phyloP scores from a whole-genome alignment of 2,329 filamentous ascomycete genomes.

The Fusarium sp. region DNA sequence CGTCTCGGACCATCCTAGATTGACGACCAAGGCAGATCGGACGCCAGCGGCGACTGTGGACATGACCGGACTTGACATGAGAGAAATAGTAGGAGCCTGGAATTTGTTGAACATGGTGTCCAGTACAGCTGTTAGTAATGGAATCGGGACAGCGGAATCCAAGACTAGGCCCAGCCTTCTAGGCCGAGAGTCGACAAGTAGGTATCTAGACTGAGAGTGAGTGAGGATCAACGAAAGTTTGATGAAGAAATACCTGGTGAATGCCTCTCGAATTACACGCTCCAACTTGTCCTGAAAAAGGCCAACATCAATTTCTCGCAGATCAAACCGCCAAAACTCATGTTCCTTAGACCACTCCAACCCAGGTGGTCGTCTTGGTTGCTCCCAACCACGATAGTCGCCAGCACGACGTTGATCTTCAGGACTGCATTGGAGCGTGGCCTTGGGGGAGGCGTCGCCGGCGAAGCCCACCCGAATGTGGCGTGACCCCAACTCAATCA shows the following conservation, averaged over 20 bases:
- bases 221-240: not conserved
- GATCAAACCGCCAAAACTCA: conserved; percentile 84
- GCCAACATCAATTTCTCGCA: conserved; percentile 79
- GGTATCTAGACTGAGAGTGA: conserved; percentile 57
- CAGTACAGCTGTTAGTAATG: conserved; percentile 79
- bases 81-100: conserved; percentile 81
- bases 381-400: conserved; percentile 81
- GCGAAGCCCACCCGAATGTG: conserved; percentile 87
- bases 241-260: conserved; percentile 72
- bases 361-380: conserved; percentile 59
- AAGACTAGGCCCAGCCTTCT: conserved; percentile 80
- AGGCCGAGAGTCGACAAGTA: conserved; percentile 80
- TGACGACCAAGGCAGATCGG: conserved; percentile 86
- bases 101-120: conserved; percentile 85
- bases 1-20: conserved; percentile 94
- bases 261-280: conserved; percentile 81
- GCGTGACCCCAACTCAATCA: conserved; percentile 86
- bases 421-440: conserved; percentile 76
- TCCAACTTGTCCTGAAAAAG: conserved; percentile 90
- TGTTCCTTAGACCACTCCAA: conserved; percentile 71
- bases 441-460: conserved; percentile 83
- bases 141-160: conserved; percentile 81
- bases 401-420: conserved; percentile 82
- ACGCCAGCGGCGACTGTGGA: conserved; percentile 82
- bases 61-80: conserved; percentile 83